Evolutionary conservation across 1,284 basidiomycete species (phyloP), one percentile per base, ranked within the genome.

Genomic region (Leccinum laetum): DNA sequence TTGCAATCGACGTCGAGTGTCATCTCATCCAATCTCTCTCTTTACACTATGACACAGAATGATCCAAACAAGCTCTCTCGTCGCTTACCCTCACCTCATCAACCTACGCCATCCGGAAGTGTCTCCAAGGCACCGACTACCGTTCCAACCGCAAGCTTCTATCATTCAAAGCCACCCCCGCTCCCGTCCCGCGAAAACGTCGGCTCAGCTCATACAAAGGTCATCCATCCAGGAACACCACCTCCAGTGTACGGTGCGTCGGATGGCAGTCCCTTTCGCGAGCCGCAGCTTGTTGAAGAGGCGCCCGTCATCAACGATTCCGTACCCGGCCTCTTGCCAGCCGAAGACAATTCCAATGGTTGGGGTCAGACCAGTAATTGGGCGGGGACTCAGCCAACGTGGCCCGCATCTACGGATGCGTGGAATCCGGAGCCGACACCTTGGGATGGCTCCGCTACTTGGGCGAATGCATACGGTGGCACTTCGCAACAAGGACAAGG

Each of bases 231-330:
- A n/a, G 64, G 11, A 32, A 69, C 75, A 4, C 73, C 76, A 6
- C 75, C 75, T 7, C 77, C 75, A 24, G 64, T 49, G 5, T 79
- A 72, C 65, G 61, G 72, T 66, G 10, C 77, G 35, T 26, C 64
- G 46, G 76, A 75, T 37, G 59, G 44, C 11, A 69, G 65, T 29
- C 64, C 79, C 2, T 84, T 78, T 68, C 79, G 81, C 55, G 82
- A 84, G 67, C 83, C 83, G 1, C 82, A 81, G 70, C 79, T 83
- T 11, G 77, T 84, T 3, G 71, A 74, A 26, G 80, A 81, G 13
- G 76, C 75, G 10, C 75, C 77, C 32, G 70, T 74, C 46, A 49
- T 13, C 29, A 74, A 65, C 14, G 68, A 78, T 57, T 26, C 73
- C 3, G 68, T 78, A 4, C 77, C 80, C 2, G 69, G 71, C 14